Evolutionary conservation across 2,329 filamentous ascomycete genomes (phyloP).

Genomic region (Nemania diffusa): DNA sequence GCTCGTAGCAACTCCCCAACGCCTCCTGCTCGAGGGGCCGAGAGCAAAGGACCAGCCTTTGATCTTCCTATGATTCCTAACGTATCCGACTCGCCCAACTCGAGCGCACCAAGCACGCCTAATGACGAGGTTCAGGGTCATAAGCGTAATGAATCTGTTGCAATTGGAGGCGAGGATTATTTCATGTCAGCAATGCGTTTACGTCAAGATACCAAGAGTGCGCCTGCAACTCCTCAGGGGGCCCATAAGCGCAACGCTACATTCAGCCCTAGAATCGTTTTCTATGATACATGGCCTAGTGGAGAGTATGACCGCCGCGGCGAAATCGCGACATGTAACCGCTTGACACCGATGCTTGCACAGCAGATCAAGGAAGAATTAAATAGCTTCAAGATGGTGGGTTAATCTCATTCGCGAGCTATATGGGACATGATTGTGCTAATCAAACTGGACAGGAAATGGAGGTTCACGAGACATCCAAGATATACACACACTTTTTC

Average conservation of each 20-base stretch:
- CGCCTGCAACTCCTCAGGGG: constrained; percentile 78
- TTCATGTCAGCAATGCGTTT: constrained; percentile 83
- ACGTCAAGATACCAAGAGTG: constrained; percentile 79
- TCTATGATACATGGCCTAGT: constrained; percentile 95
- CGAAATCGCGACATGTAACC: constrained; percentile 97
- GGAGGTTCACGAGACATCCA: constrained; percentile 99
- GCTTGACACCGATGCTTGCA: constrained; percentile 93
- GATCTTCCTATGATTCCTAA: constrained; percentile 70
- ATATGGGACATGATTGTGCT: constrained; percentile 46
- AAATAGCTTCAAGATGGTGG: constrained; percentile 99
- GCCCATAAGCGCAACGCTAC: constrained; percentile 68
- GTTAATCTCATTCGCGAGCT: constrained; percentile 45
- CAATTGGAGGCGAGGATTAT: constrained; percentile 87
- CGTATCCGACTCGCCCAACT: constrained; percentile 80
- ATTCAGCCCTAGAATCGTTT: constrained; percentile 93
- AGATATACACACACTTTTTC: constrained; percentile 99
- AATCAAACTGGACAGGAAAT: constrained; percentile 78
- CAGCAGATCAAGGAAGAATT: constrained; percentile 99
- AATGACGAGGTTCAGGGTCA: constrained; percentile 78
- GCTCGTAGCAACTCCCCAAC: constrained; percentile 74
- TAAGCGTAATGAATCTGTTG: constrained; percentile 74
- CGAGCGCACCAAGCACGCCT: constrained; percentile 88
- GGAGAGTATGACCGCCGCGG: constrained; percentile 96
- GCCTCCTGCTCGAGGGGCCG: constrained; percentile 71
- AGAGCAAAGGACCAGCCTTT: constrained; percentile 63